Percentiles rank a stretch among this genome's conserved stretches.
Evolutionary conservation across 148 eudicot genomes (phyloP).

Genomic region (Limonium bicolor): DNA sequence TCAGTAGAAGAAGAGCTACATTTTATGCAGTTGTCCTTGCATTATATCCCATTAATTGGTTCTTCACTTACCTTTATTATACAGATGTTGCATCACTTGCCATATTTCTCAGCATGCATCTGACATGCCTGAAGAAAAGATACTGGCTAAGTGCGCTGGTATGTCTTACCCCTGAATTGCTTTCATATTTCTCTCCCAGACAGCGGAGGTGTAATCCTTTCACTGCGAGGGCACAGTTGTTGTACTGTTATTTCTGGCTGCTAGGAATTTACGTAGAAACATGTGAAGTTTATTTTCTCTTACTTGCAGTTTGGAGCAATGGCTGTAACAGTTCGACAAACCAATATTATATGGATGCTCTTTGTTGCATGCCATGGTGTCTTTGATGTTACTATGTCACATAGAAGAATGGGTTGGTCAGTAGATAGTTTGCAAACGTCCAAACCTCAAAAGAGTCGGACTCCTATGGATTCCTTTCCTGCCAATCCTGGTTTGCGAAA

Average conservation of each 20-base stretch:
- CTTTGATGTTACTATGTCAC: conserved; percentile 24
- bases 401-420: conserved; percentile 8
- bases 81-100: conserved; percentile 81
- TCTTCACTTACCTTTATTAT: conserved; percentile 76
- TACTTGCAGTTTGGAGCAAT: conserved; percentile 70
- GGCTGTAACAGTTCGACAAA: conserved; percentile 71
- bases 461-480: conserved; percentile 14
- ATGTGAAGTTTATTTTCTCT: conserved; percentile 4
- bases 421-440: conserved; percentile 11
- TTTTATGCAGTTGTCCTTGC: conserved; percentile 43
- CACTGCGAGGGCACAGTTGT: too few species aligned
- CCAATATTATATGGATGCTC: conserved; percentile 83
- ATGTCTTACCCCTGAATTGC: conserved; percentile 8
- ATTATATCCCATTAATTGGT: conserved; percentile 89
- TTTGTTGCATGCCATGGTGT: conserved; percentile 62
- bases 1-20: conserved; percentile 57
- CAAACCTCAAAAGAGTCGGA: conserved; percentile 9
- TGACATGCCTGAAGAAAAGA: conserved; percentile 44
- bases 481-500: conserved; percentile 35
- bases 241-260: too few species aligned
- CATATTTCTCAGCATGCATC: conserved; percentile 56
- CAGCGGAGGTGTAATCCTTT: too few species aligned
- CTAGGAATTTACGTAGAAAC: neutral
- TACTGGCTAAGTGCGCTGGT: conserved; percentile 61
- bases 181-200: too few species aligned